Evolutionary conservation across 768 basidiomycete species (phyloP).

Genomic region (Mycena galericulata): DNA sequence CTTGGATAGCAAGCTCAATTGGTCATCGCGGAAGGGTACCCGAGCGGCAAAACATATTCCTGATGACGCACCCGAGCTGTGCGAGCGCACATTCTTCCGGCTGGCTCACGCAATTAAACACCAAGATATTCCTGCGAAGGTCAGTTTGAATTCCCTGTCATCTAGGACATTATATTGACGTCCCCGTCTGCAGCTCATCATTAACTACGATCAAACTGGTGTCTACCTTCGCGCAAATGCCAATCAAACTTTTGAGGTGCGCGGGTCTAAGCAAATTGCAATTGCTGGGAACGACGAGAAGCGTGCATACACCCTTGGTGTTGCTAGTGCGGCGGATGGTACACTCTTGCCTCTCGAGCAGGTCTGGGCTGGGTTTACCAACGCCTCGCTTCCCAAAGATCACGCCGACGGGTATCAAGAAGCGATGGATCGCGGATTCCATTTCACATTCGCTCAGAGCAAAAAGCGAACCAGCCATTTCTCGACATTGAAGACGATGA

Average conservation of each 20-base stretch:
- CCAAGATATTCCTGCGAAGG: slow-evolving; percentile 2
- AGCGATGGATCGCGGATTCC: slow-evolving; percentile 17
- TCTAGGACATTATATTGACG: background rate
- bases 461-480: slow-evolving; percentile 11
- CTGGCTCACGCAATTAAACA: slow-evolving; percentile 8
- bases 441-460: slow-evolving; percentile 18
- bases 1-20: slow-evolving; percentile 11
- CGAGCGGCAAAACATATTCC: slow-evolving; percentile 12
- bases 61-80: slow-evolving; percentile 5
- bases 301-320: background rate
- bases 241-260: background rate
- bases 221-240: background rate
- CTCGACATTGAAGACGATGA: slow-evolving; percentile 1
- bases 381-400: background rate
- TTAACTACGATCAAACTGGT: background rate
- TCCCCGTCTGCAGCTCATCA: background rate
- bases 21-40: background rate
- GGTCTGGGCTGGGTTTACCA: background rate
- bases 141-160: too few species aligned
- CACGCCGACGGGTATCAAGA: background rate
- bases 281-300: background rate
- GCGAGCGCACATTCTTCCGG: slow-evolving; percentile 9
- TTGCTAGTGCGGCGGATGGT: background rate
- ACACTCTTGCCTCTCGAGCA: background rate
- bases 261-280: background rate